These are phyloP conservation scores for Platanthera zijinensis DNA, from an alignment of 106 monocot genomes.

Conservation along the genomic window DNA sequence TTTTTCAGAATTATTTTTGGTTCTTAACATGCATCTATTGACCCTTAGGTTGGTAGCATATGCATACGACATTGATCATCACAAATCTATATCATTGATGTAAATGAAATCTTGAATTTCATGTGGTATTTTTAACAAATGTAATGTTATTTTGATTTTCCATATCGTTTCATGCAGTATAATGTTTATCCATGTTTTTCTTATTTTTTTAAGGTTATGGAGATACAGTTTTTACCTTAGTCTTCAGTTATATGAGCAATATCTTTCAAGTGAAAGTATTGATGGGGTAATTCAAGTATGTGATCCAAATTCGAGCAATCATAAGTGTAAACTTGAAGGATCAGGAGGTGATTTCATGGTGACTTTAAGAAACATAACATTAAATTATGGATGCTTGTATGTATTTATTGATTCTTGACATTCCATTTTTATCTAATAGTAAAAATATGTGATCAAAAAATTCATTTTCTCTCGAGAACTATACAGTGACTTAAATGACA, in stretches of 20 bases:
- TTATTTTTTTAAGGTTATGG: constrained; percentile 43
- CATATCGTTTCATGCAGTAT: background rate
- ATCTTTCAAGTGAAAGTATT: constrained; percentile 81
- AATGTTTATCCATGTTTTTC: background rate
- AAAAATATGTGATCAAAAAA: background rate
- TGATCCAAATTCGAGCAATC: constrained; percentile 35
- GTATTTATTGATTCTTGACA: background rate
- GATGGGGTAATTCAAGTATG: constrained; percentile 75
- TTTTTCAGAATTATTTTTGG: background rate
- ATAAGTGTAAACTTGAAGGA: constrained; percentile 55
- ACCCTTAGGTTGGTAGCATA: background rate
- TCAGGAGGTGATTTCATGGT: constrained; percentile 72
- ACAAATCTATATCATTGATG: background rate
- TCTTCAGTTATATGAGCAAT: constrained; percentile 71
- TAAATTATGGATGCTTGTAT: background rate
- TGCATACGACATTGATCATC: background rate
- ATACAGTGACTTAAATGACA: constrained; percentile 93
- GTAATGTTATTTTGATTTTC: background rate
- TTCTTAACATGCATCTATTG: background rate
- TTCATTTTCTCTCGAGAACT: background rate
- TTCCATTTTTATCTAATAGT: background rate
- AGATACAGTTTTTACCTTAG: constrained; percentile 58
- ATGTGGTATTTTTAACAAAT: background rate
- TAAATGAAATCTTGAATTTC: background rate
- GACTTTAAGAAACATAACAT: background rate